These are phyloP conservation scores for Periconia digitata DNA, from an alignment of 2,329 filamentous ascomycete species.

Conservation along the genomic window DNA sequence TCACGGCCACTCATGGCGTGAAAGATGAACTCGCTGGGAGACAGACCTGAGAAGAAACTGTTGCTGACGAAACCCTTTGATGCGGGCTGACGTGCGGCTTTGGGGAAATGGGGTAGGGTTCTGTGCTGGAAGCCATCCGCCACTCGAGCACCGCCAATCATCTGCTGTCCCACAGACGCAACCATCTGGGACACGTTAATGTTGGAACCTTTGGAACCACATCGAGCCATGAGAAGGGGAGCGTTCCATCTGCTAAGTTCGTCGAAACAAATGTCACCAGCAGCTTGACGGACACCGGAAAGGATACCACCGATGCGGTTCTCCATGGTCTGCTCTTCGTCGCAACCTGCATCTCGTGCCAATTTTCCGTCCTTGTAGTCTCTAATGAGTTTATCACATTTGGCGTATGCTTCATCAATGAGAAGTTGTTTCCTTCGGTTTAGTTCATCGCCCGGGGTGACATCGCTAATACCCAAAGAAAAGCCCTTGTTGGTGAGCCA, in stretches of 20 bases:
- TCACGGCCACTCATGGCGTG: constrained; percentile 98
- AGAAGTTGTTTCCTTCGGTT: constrained; percentile 73
- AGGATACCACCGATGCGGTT: constrained; percentile 88
- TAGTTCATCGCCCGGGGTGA: constrained; percentile 76
- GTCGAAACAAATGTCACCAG: constrained; percentile 86
- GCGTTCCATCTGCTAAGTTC: constrained; percentile 90
- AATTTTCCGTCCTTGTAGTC: constrained; percentile 79
- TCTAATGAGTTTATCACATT: constrained; percentile 81
- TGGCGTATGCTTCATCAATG: constrained; percentile 74
- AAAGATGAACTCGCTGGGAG: constrained; percentile 92
- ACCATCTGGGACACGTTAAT: constrained; percentile 99
- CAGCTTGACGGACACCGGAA: constrained; percentile 86
- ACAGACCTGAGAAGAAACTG: constrained; percentile 92
- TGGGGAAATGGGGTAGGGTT: constrained; percentile 91
- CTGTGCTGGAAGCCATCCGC: constrained; percentile 95
- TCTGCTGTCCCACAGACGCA: constrained; percentile 94
- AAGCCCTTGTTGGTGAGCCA: constrained; percentile 90
- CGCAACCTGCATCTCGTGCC: constrained; percentile 83
- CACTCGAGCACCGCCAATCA: constrained; percentile 91
- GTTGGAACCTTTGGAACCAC: constrained; percentile 92
- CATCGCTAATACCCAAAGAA: constrained; percentile 93
- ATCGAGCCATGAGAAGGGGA: constrained; percentile 94
- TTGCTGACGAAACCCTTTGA: constrained; percentile 97
- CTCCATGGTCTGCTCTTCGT: constrained; percentile 89
- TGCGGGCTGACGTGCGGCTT: constrained; percentile 86